Percentiles rank a stretch among this genome's conserved stretches.
These are phyloP conservation scores for Pseudonitzschia multiseries DNA, from an alignment of 108 stramenopile species.

Conservation along the genomic window DNA sequence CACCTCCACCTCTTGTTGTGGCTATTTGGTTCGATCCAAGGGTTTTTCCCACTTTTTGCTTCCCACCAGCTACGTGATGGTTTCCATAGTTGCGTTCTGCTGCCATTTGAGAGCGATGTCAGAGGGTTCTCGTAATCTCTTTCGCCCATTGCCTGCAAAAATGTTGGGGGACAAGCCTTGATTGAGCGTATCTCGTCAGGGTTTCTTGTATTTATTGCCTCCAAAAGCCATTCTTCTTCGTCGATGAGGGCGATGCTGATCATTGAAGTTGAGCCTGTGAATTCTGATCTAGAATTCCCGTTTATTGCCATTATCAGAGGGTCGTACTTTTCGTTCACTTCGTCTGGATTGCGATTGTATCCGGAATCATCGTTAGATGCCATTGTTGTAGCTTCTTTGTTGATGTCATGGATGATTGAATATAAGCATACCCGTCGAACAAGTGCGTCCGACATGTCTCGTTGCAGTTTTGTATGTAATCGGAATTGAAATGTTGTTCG, in stretches of 20 bases:
- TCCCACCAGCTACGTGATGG: constrained; percentile 91
- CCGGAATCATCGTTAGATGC: constrained; percentile 48
- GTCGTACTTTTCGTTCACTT: constrained; percentile 35
- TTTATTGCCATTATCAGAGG: constrained; percentile 47
- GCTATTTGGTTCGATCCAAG: constrained; percentile 86
- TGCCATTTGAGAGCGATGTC: constrained; percentile 28
- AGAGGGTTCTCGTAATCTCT: constrained; percentile 60
- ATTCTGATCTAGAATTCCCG: constrained; percentile 24
- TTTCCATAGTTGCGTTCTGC: constrained; percentile 88
- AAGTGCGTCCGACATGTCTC: constrained; percentile 63
- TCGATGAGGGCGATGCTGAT: constrained; percentile 65
- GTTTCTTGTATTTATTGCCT: constrained; percentile 56
- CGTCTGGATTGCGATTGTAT: constrained; percentile 32
- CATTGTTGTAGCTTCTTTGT: constrained; percentile 76
- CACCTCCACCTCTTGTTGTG: constrained; percentile 91
- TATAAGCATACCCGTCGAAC: constrained; percentile 80
- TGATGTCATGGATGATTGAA: constrained; percentile 80
- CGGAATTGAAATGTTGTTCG: constrained; percentile 44
- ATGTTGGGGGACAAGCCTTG: constrained; percentile 65
- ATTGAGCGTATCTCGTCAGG: constrained; percentile 47
- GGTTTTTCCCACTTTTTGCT: constrained; percentile 87
- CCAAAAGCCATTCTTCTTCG: constrained; percentile 80
- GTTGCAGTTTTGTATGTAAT: constrained; percentile 52
- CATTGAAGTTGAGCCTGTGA: constrained; percentile 25
- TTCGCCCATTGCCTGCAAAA: constrained; percentile 87